Percentiles rank a stretch among this genome's conserved stretches.
Conservation (phyloP, 78 protist species). For the Planoprotostelium fungivorum region DNA sequence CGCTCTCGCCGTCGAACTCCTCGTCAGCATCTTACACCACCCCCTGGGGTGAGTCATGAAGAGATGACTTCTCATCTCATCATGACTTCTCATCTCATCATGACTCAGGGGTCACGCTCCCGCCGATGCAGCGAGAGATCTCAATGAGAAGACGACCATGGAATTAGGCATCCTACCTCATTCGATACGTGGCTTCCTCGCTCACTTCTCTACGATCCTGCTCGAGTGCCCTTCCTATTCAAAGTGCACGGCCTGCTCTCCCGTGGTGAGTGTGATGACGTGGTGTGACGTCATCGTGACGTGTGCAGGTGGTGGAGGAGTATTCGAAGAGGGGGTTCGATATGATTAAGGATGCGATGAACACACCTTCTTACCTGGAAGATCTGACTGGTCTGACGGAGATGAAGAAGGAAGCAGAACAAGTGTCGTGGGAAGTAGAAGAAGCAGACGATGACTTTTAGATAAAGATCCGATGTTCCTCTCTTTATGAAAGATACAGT, state of each 20-base stretch:
- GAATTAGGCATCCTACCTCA: conserved; percentile 68
- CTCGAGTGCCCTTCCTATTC: conserved; percentile 57
- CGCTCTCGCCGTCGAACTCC: conserved; percentile 87
- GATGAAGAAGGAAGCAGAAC: not conserved
- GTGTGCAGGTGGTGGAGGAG: not conserved
- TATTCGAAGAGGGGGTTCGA: not conserved
- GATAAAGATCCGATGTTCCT: too few species aligned
- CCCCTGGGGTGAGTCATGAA: conserved; percentile 4
- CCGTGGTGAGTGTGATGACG: not conserved
- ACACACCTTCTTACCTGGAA: not conserved
- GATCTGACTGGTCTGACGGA: not conserved
- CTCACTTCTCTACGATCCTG: conserved; percentile 28
- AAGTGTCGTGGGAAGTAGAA: not conserved
- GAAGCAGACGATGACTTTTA: not conserved
- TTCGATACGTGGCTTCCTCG: conserved; percentile 85
- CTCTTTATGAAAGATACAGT: too few species aligned
- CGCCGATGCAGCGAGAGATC: conserved; percentile 20
- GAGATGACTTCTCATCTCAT: not conserved
- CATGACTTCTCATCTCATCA: not conserved
- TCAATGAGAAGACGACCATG: conserved; percentile 4
- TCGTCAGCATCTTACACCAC: conserved; percentile 83
- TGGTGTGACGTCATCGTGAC: not conserved
- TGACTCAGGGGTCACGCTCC: conserved; percentile 25
- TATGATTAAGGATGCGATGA: not conserved
- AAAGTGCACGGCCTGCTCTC: conserved; percentile 91